Percentiles rank a stretch among this genome's conserved stretches.
phyloP scores from a whole-genome alignment of 441 rosid genomes.

The Pelargonium australe region DNA sequence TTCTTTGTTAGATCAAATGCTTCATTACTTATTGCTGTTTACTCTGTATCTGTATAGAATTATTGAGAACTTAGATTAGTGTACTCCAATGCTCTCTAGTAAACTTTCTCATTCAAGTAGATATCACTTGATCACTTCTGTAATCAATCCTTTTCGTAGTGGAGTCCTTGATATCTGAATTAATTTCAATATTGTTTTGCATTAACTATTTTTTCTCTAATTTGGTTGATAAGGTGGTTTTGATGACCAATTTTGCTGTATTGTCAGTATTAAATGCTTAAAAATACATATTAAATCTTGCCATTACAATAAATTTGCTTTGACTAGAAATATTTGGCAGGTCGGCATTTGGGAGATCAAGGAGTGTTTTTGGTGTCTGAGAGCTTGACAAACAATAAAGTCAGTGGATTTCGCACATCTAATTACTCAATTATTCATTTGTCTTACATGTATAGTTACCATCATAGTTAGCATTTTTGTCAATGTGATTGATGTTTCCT shows the following conservation, averaged over 20 bases:
- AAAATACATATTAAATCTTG: not conserved
- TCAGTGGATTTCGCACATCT: conserved; percentile 18
- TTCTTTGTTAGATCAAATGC: not conserved
- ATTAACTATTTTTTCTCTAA: no score
- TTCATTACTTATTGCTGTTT: not conserved
- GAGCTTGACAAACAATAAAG: conserved; percentile 89
- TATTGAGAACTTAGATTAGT: not conserved
- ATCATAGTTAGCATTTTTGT: conserved; percentile 11
- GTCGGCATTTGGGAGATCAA: conserved; percentile 87
- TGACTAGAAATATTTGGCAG: conserved; percentile 34
- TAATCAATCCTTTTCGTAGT: no score
- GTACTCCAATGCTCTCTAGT: not conserved
- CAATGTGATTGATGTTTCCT: not conserved
- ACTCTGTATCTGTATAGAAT: not conserved
- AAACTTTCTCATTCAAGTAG: not conserved
- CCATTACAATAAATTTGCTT: not conserved
- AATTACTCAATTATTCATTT: conserved; percentile 1
- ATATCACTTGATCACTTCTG: not conserved
- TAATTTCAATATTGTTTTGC: no score
- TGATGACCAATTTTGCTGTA: not conserved
- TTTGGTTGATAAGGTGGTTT: no score
- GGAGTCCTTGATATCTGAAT: no score
- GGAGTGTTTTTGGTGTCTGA: conserved; percentile 78
- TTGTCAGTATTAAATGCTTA: not conserved
- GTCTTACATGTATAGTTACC: conserved; percentile 4